Evolutionary conservation across 2,329 filamentous ascomycete genomes (phyloP), one percentile per base, ranked within the genome.

Genomic region (Aplosporella prunicola): DNA sequence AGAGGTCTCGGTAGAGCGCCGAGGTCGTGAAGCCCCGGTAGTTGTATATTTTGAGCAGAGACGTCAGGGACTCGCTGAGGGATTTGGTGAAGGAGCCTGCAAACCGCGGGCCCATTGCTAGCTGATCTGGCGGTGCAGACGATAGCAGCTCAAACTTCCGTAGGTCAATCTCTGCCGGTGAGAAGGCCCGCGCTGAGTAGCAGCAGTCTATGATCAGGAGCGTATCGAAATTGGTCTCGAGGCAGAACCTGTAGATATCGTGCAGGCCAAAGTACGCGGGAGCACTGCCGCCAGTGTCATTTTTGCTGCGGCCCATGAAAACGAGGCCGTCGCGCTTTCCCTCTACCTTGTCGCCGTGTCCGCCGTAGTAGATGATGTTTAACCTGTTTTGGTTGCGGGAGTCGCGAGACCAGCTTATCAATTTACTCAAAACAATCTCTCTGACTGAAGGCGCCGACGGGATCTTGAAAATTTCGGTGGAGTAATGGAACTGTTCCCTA

Each of bases 1-100:
- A 0, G 63, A 68, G 35, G 71, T 73, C 36, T 72, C 42, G 30
- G 26, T 45, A 46, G 4, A 47, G 39, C 2, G 42, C 29, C 2
- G 41, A 40, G 4, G 45, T 47, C 4, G 43, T 39, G 24, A 47
- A 45, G 2, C 45, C 45, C 5, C 31, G 14, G n/a, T n/a, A n/a
- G n/a, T n/a, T n/a, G n/a, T n/a, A n/a, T n/a, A n/a, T n/a, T n/a
- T n/a, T n/a, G n/a, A n/a, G n/a, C n/a, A n/a, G n/a, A n/a, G n/a
- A n/a, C n/a, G n/a, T n/a, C n/a, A n/a, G n/a, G n/a, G n/a, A n/a
- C 11, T 31, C 26, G 4, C 20, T 41, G 11, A 47, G 39, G 10
- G 36, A 24, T 8, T 41, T 41, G 9, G 45, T 45, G 29, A 47
- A 47, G 9, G 45, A 47, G 3, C 22, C 33, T n/a, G 43, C 40